Evolutionary conservation across 768 basidiomycete species (phyloP), one percentile per base, ranked within the genome.

Genomic region (Amanita exitialis): DNA sequence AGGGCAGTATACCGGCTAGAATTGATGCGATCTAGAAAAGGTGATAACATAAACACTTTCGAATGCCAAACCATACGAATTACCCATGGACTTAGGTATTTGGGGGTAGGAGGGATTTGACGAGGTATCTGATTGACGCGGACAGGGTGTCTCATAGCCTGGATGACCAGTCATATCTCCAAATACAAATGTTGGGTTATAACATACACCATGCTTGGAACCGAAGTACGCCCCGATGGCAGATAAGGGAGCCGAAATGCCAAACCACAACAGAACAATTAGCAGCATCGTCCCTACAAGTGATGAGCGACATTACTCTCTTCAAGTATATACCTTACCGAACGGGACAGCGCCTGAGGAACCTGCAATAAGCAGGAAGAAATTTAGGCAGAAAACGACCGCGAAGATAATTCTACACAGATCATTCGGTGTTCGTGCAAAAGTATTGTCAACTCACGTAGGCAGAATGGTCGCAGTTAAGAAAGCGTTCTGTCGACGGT

Each of bases 291-390:
- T 94, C 42, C 83, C 86, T 88, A 39, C 16, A 21, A 23, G 51
- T 12, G 21, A 47, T 45, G 23, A 48, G 10, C 15, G 3, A 51
- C 44, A 16, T 23, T 42, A 48, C 28, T 21, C 41, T n/a, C 37
- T 21, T 13, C 58, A 16, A 25, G 21, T 16, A 13, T 30, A 12
- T 27, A 15, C 16, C 71, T 50, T 57, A 82, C 94, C 90, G 64
- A 97, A 95, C 3, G 95, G 95, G 38, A 99, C 91, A 9, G 95
- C 95, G 7, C 95, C 95, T 4, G 94, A 95, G 1, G 93, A 93
- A 3, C 82, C 82, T 13, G 88, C 85, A 2, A 76, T 69, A 51
- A 97, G 70, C 20, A 98, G 79, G 74, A 94, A 90, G 27, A 96
- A 73, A 62, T 98, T 90, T 52, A 98, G 77, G n/a, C 94, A 64